Base-by-base conservation (phyloP, 768 basidiomycete genomes). In the Tulasnella sp. region DNA sequence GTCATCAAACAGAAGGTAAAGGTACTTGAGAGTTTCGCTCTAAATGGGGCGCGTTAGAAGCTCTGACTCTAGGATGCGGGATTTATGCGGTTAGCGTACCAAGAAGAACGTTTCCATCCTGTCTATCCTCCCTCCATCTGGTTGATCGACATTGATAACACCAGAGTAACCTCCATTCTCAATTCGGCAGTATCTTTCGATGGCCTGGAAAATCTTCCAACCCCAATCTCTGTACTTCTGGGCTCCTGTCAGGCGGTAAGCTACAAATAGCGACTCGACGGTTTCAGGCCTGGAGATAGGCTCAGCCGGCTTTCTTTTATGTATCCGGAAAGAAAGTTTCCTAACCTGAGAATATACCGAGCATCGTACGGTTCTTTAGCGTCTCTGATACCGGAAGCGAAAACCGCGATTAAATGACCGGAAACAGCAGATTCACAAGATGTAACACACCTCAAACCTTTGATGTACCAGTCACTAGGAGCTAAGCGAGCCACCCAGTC, bases 81-180 rank as follows among this genome's bases (percentile, higher is more conserved):
- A 37, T 33, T 24, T 16, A 15, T 22, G 13, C 16, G 22, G 13
- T 39, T 19, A 50, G 8, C 12, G n/a, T 53, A 85, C 86, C 72
- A 95, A 71, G 66, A 91, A 76, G 69, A 92, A 95, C 10, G 91
- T 91, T 67, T 96, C 91, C 91, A 95, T 93, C 64, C 83, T 81
- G 65, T 96, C 89, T 15, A 43, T 34, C 49, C 49, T 56, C 88
- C 81, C 52, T 70, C 76, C 0, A 82, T 80, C 8, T 80, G 29
- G 68, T 54, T 77, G 72, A 63, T 93, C 87, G 8, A 96, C 92
- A 60, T 95, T 87, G 53, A 81, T 64, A 40, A 96, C 72, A 31
- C 78, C 77, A 15, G 85, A 83, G 60, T 84, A 96, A 7, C 91
- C 92, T 16, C 91, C 92, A 9, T 24, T 28, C n/a, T 72, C 67